phyloP scores from a whole-genome alignment of 306 rosid genomes.

The Quercus dentata region DNA sequence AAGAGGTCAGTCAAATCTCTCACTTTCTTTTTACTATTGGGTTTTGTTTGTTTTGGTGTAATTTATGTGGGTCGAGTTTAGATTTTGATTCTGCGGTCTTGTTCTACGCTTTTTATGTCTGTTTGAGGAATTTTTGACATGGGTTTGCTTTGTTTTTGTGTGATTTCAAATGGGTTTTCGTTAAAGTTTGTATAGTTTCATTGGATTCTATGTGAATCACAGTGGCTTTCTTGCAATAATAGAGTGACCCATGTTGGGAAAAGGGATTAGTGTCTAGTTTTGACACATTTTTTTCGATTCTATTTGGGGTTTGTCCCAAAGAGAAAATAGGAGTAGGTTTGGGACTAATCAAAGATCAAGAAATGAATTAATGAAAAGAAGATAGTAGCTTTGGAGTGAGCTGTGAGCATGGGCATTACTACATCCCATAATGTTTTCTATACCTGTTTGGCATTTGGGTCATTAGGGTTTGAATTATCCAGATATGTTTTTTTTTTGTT shows the following conservation, averaged over 20 bases:
- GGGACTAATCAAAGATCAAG: not conserved
- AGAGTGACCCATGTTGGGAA: not conserved
- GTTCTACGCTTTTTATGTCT: not conserved
- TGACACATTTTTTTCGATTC: not conserved
- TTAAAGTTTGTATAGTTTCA: not conserved
- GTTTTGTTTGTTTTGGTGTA: not conserved
- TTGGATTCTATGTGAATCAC: not conserved
- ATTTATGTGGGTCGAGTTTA: not conserved
- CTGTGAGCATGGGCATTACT: not conserved
- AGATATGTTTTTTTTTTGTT: not conserved
- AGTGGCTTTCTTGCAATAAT: not conserved
- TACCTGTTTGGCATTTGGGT: not conserved
- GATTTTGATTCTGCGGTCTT: not conserved
- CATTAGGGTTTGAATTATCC: not conserved
- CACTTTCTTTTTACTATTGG: not conserved
- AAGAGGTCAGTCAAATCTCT: slow-evolving; percentile 55
- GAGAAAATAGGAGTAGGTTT: not conserved
- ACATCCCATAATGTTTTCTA: not conserved
- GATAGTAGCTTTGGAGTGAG: not conserved
- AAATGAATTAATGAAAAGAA: not conserved
- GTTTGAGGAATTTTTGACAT: not conserved
- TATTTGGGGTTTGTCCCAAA: not conserved
- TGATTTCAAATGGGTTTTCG: not conserved
- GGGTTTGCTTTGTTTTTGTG: not conserved
- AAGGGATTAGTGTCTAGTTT: not conserved